Evolutionary conservation across 2,329 filamentous ascomycete genomes (phyloP), one percentile per base, ranked within the genome.

Genomic region (Paraconiothyrium brasiliense): DNA sequence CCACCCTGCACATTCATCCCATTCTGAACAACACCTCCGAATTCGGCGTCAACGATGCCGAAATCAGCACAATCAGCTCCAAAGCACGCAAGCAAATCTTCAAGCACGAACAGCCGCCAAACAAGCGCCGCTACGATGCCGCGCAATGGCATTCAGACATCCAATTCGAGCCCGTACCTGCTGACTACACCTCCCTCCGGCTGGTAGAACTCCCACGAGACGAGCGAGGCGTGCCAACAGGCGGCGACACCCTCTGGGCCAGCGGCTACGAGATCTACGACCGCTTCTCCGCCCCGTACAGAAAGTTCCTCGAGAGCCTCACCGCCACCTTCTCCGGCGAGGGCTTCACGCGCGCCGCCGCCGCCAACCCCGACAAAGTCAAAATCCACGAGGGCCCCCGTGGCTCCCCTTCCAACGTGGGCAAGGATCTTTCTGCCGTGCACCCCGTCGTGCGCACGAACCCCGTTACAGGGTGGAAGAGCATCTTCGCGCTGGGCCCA

Each of bases 231-330:
- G 52, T 27, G 68, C 71, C 44, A 70, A 30, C 54, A 7, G 83
- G 86, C 24, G 59, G 59, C 34, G 85, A 89, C 70, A 91, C 89
- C 0, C 82, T 91, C 6, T 91, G 88, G 87, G 89, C 88, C 0
- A 89, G 86, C 0, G 87, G 87, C 0, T 90, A 90, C 70, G 88
- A 90, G 67, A 76, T 90, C 13, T 91, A 89, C 68, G 88, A 91
- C 69, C 84, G 87, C 32, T 81, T 91, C 60, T 88, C 85, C 4
- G 78, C 80, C 2, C 79, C 81, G 0, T 79, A 82, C 34, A 81
- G 81, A 50, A 73, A 74, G 46, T 82, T 84, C 68, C 73, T 83
- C 22, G 81, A 84, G 63, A 66, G 71, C 0, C 68, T 84, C 8
- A 81, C 78, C 0, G 80, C 75, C 11, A 80, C 56, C 59, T 74